These are phyloP conservation scores for Musa itinerans DNA, from an alignment of 176 grass and related monocot species.

Conservation along the genomic window DNA sequence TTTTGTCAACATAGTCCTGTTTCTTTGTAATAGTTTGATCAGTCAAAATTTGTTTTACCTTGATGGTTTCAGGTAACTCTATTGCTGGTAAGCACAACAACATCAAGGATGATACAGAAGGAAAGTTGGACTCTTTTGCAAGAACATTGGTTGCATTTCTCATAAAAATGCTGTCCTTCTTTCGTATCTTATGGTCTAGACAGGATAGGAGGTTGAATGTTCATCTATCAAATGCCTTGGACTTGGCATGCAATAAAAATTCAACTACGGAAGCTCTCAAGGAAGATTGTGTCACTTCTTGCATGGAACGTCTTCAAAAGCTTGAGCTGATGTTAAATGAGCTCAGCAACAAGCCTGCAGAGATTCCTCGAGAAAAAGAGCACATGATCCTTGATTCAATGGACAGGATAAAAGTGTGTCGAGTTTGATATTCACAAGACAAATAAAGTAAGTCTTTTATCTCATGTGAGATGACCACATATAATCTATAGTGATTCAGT, in stretches of 20 bases:
- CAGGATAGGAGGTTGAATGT: constrained; percentile 33
- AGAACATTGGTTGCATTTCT: constrained; percentile 37
- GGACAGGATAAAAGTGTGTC: constrained; percentile 70
- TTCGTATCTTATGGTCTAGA: constrained; percentile 30
- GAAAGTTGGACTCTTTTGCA: constrained; percentile 28
- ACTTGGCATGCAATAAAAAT: constrained; percentile 15
- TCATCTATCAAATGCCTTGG: constrained; percentile 4
- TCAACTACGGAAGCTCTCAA: constrained; percentile 9
- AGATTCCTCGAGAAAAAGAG: constrained; percentile 74
- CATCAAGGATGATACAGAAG: constrained; percentile 20
- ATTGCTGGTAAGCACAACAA: constrained; percentile 12
- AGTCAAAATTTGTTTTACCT: constrained; percentile 1
- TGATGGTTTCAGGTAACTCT: constrained; percentile 29
- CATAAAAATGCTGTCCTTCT: constrained; percentile 57
- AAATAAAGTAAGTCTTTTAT: constrained; percentile 36
- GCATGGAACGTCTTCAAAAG: constrained; percentile 53
- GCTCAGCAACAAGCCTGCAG: constrained; percentile 48
- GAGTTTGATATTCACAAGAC: constrained; percentile 72
- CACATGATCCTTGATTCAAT: constrained; percentile 45
- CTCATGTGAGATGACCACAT: no score
- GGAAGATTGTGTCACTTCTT: constrained; percentile 34
- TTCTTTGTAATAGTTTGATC: neutral
- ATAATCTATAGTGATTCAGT: neutral
- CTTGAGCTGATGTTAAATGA: constrained; percentile 56
- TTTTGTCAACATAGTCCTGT: neutral